A percentile compares a stretch with the other conserved stretches of the same genome.
Evolutionary conservation across 2,329 filamentous ascomycete species (phyloP).

Genomic region (Alternaria sp.): DNA sequence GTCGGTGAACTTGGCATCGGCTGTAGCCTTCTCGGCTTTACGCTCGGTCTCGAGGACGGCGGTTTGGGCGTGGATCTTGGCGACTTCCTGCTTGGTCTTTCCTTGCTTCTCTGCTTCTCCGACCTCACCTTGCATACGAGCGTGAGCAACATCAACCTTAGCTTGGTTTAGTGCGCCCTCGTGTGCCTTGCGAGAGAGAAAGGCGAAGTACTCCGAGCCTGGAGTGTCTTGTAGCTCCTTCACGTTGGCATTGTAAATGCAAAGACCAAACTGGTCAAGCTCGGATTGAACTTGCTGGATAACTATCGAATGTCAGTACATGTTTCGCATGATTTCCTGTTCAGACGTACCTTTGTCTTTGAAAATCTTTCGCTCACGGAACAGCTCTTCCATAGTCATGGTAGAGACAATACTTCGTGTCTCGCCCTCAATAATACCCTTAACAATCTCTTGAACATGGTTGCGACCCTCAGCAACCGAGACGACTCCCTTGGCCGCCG

Average conservation of each 20-base stretch:
- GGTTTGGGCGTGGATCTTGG: constrained; percentile 86
- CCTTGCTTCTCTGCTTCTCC: constrained; percentile 80
- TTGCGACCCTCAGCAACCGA: constrained; percentile 57
- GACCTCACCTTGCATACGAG: constrained; percentile 69
- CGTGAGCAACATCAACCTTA: constrained; percentile 65
- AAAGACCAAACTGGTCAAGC: constrained; percentile 79
- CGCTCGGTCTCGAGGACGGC: constrained; percentile 84
- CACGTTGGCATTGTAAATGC: constrained; percentile 72
- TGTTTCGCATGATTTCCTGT: not conserved
- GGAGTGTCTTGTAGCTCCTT: constrained; percentile 87
- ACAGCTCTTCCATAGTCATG: constrained; percentile 95
- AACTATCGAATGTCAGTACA: constrained; percentile 37
- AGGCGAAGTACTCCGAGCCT: constrained; percentile 82
- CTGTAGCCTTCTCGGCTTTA: constrained; percentile 79
- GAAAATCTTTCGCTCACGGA: constrained; percentile 77
- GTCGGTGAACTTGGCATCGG: constrained; percentile 77
- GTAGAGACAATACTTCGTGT: constrained; percentile 80
- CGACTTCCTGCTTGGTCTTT: constrained; percentile 82
- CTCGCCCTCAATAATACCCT: constrained; percentile 89
- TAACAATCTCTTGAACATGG: constrained; percentile 84
- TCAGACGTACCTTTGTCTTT: constrained; percentile 62
- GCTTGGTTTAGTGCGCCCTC: constrained; percentile 85
- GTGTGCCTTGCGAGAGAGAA: constrained; percentile 81
- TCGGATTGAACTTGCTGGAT: constrained; percentile 73
- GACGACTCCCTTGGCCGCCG: constrained; percentile 44